These are phyloP conservation scores for Rhodotorula toruloides DNA, from an alignment of 768 basidiomycete genomes.

Conservation along the genomic window DNA sequence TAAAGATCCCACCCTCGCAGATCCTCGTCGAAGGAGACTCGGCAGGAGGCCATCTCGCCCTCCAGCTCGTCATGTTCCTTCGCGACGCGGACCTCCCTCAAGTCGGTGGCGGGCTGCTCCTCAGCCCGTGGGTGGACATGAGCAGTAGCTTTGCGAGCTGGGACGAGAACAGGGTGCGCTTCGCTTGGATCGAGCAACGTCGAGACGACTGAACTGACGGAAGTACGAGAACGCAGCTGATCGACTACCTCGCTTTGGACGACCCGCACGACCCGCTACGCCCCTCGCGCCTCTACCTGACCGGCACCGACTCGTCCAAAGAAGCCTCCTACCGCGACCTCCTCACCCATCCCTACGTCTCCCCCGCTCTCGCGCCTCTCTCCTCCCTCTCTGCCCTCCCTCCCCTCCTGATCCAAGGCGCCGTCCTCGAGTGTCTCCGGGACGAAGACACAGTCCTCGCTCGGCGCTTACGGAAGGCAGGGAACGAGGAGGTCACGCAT, in stretches of 20 bases:
- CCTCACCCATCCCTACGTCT: conserved; percentile 76
- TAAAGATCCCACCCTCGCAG: conserved; percentile 53
- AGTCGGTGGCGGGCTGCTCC: conserved; percentile 72
- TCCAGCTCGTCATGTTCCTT: conserved; percentile 83
- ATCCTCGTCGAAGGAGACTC: conserved; percentile 81
- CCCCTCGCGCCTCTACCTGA: conserved; percentile 77
- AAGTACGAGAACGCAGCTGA: conserved; percentile 44
- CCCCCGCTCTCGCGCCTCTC: conserved; percentile 67
- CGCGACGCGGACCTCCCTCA: conserved; percentile 79
- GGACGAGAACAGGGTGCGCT: conserved; percentile 67
- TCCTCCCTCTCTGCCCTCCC: conserved; percentile 72
- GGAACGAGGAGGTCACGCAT: conserved; percentile 68
- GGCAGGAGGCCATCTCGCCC: conserved; percentile 78
- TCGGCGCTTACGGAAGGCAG: conserved; percentile 76
- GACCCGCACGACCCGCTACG: conserved; percentile 70
- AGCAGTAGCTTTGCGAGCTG: conserved; percentile 94
- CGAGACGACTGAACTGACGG: background rate
- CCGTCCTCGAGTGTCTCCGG: conserved; percentile 85
- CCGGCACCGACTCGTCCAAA: background rate
- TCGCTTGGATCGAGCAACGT: background rate
- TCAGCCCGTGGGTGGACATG: conserved; percentile 63
- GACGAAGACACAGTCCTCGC: conserved; percentile 85
- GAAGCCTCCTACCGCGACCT: conserved; percentile 60
- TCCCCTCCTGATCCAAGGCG: conserved; percentile 80
- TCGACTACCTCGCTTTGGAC: conserved; percentile 69